Conservation (phyloP, 148 eudicot genomes). For the Limonium bicolor region DNA sequence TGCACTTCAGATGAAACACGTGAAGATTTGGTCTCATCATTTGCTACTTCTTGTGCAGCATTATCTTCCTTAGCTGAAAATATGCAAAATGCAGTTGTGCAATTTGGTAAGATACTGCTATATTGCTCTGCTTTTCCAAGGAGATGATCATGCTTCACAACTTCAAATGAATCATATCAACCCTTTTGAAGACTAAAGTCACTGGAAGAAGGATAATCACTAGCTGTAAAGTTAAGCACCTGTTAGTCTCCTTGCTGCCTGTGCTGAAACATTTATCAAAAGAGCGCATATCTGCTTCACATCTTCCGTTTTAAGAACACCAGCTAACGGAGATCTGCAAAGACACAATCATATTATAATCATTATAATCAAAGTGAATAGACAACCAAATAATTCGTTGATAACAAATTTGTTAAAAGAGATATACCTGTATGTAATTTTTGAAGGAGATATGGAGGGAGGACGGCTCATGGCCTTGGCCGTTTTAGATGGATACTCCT, state of each 20-base stretch:
- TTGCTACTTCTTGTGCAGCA: slow-evolving; percentile 3
- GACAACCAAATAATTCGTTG: neutral
- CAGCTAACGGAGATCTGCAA: slow-evolving; percentile 43
- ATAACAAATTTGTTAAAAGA: neutral
- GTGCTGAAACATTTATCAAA: slow-evolving; percentile 43
- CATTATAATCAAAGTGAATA: neutral
- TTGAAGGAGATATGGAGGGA: slow-evolving; percentile 19
- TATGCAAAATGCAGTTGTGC: too few species aligned
- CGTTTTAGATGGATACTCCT: slow-evolving; percentile 1
- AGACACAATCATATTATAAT: neutral
- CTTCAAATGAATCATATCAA: too few species aligned
- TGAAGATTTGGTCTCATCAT: slow-evolving; percentile 7
- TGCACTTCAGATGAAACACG: slow-evolving; percentile 6
- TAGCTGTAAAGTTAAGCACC: too few species aligned
- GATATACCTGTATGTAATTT: slow-evolving; percentile 27
- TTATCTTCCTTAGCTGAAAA: slow-evolving; percentile 1
- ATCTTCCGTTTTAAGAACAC: slow-evolving; percentile 25
- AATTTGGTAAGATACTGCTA: too few species aligned
- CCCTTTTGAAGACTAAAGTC: too few species aligned
- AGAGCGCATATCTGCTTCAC: slow-evolving; percentile 50
- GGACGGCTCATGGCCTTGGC: neutral
- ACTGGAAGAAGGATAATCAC: too few species aligned
- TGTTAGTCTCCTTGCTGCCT: slow-evolving; percentile 25
- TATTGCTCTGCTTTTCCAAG: too few species aligned
- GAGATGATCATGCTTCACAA: too few species aligned